Conservation (phyloP, 2,329 filamentous ascomycete species). For the Decorospora gaudefroyi region DNA sequence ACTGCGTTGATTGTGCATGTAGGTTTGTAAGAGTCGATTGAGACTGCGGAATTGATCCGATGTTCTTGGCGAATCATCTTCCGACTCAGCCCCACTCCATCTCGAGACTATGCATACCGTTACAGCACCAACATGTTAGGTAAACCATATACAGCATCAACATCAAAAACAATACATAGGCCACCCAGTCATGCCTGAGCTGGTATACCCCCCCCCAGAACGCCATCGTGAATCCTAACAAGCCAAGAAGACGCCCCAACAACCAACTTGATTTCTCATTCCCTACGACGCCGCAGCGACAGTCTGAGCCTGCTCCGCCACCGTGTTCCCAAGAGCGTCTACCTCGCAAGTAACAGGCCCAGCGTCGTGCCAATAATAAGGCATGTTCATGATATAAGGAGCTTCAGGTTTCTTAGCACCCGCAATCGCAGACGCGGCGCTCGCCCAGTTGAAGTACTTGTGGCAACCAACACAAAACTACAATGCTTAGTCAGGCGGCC, state of each 20-base stretch:
- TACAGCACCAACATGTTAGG: too few relatives aligned
- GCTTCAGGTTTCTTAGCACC: slow-evolving; percentile 23
- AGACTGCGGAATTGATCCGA: slow-evolving; percentile 32
- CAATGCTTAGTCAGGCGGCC: neutral
- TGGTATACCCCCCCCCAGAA: too few relatives aligned
- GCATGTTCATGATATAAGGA: neutral
- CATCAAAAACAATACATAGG: too few relatives aligned
- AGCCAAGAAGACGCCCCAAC: too few relatives aligned
- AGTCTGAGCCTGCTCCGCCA: neutral
- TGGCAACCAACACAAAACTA: slow-evolving; percentile 27
- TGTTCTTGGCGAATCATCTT: too few relatives aligned
- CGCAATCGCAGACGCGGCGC: slow-evolving; percentile 27
- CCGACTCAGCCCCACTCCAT: too few relatives aligned
- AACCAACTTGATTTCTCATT: too few relatives aligned
- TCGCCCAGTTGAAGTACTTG: slow-evolving; percentile 36
- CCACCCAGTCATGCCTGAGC: too few relatives aligned
- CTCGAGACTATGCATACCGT: too few relatives aligned
- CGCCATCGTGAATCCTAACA: too few relatives aligned
- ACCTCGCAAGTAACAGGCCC: slow-evolving; percentile 1
- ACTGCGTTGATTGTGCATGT: neutral
- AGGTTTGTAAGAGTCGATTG: slow-evolving; percentile 24
- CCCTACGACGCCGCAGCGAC: slow-evolving; percentile 2
- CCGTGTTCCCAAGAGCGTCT: neutral
- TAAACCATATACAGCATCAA: too few relatives aligned
- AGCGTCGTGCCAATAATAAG: neutral